Evolutionary conservation across 768 basidiomycete species (phyloP).

Genomic region (Boletellus emodensis): DNA sequence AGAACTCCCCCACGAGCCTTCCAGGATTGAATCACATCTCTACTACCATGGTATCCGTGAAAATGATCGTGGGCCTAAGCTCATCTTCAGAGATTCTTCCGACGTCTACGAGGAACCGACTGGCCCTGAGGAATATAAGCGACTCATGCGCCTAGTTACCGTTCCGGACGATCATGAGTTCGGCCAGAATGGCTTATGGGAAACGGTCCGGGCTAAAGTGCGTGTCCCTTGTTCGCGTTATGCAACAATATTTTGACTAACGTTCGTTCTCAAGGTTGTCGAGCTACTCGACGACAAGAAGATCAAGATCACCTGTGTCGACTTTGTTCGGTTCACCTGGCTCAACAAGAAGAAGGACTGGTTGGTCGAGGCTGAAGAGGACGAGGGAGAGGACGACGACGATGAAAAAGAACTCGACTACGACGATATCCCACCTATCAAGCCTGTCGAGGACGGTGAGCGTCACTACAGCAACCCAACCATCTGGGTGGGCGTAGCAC

Average conservation of each 20-base stretch:
- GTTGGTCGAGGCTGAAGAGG: not conserved
- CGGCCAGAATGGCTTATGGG: not conserved
- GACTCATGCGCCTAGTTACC: too few relatives aligned
- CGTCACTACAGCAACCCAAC: not conserved
- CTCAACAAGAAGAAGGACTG: too few relatives aligned
- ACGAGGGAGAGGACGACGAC: not conserved
- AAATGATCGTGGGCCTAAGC: too few relatives aligned
- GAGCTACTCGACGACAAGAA: not conserved
- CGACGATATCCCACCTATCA: not conserved
- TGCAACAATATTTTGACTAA: not conserved
- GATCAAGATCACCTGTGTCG: not conserved
- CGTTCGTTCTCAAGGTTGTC: not conserved
- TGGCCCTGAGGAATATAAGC: too few relatives aligned
- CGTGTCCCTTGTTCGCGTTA: not conserved
- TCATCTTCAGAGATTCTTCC: too few relatives aligned
- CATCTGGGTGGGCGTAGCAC: not conserved
- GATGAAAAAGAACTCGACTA: not conserved
- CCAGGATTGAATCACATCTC: too few relatives aligned
- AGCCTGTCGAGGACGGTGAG: not conserved
- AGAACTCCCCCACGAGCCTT: too few relatives aligned
- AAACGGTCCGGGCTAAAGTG: not conserved
- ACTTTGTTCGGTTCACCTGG: not conserved
- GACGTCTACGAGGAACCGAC: too few relatives aligned
- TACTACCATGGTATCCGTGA: too few relatives aligned
- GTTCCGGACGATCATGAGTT: not conserved